These are phyloP conservation scores for Termitomyces sp. DNA, from an alignment of 768 basidiomycete species.

Conservation along the genomic window DNA sequence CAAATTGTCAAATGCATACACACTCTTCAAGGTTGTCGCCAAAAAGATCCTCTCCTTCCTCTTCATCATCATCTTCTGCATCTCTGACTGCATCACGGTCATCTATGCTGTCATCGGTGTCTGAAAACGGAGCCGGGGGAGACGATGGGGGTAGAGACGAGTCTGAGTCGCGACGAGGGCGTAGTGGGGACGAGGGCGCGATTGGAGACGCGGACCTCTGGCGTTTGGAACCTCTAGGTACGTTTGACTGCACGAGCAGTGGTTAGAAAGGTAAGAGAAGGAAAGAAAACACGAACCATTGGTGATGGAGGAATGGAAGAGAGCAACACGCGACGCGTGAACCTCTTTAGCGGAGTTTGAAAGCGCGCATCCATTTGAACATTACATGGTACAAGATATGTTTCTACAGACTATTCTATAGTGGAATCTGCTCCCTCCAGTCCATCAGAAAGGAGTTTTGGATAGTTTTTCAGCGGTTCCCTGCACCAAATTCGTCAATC, in stretches of 20 bases:
- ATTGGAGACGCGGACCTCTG: conserved; percentile 52
- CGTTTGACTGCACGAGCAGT: conserved; percentile 16
- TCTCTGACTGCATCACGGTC: conserved; percentile 65
- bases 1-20: conserved; percentile 17
- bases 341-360: conserved; percentile 34
- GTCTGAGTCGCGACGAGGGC: conserved; percentile 49
- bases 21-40: conserved; percentile 74
- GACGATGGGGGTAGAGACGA: conserved; percentile 86
- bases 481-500: conserved; percentile 23
- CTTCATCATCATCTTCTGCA: conserved; percentile 67
- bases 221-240: conserved; percentile 52
- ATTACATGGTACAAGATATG: not conserved
- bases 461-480: conserved; percentile 47
- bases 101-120: conserved; percentile 77
- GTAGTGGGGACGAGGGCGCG: conserved; percentile 44
- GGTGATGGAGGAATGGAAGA: conserved; percentile 11
- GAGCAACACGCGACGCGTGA: conserved; percentile 40
- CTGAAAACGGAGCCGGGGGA: conserved; percentile 78
- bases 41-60: conserved; percentile 93
- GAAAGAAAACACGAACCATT: conserved; percentile 27
- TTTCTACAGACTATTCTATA: conserved; percentile 1
- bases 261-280: not conserved
- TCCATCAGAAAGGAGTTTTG: conserved; percentile 28
- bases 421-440: conserved; percentile 1
- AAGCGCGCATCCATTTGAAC: conserved; percentile 23